A percentile compares a stretch with the other conserved stretches of the same genome.
phyloP scores from a whole-genome alignment of 2,329 filamentous ascomycete species.

The Catunica adiposa region DNA sequence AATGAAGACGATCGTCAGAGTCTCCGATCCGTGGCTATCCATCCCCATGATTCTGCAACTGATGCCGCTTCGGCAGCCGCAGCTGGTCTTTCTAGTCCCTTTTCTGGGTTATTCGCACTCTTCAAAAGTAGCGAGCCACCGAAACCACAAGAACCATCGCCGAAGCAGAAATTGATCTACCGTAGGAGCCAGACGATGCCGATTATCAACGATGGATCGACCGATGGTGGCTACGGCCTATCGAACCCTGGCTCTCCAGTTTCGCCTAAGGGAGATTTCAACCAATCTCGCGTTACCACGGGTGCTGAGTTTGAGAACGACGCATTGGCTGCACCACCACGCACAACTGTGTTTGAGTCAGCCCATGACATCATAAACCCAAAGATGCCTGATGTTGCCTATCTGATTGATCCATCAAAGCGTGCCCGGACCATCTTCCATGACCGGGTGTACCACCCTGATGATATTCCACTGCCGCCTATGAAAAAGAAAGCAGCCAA shows the following conservation, averaged over 20 bases:
- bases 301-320: constrained; percentile 32
- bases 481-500: constrained; percentile 32
- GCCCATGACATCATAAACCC: constrained; percentile 86
- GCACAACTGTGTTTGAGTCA: constrained; percentile 86
- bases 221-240: not conserved
- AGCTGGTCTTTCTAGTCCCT: constrained; percentile 25
- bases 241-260: constrained; percentile 13
- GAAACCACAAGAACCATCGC: constrained; percentile 33
- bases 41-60: constrained; percentile 16
- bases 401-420: constrained; percentile 65
- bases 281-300: constrained; percentile 28
- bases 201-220: not conserved
- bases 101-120: constrained; percentile 53
- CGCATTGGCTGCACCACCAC: constrained; percentile 55
- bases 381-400: constrained; percentile 65
- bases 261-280: constrained; percentile 16
- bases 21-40: constrained; percentile 29
- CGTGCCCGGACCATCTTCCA: constrained; percentile 88
- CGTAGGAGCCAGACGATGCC: constrained; percentile 60
- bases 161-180: constrained; percentile 54
- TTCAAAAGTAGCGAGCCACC: constrained; percentile 44
- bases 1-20: constrained; percentile 49
- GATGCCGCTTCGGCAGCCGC: constrained; percentile 17
- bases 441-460: constrained; percentile 84
- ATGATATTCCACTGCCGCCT: constrained; percentile 76